These are phyloP conservation scores for Arthrocladium fulminans DNA, from an alignment of 2,329 filamentous ascomycete genomes.

Conservation along the genomic window DNA sequence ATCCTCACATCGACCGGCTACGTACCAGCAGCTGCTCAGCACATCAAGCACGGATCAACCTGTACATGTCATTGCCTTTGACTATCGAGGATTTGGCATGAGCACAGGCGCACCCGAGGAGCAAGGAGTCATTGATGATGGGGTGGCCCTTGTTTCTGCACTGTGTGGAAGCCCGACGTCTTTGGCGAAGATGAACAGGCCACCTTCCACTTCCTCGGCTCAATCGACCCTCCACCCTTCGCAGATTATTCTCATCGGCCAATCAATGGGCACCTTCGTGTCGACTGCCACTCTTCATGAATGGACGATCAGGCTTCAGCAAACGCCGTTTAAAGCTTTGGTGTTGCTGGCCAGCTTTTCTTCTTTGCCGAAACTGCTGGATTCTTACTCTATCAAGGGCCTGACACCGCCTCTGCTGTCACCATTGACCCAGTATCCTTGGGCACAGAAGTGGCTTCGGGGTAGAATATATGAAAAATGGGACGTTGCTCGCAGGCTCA, in stretches of 20 bases:
- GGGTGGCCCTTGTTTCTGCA: constrained; percentile 62
- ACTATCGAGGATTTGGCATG: constrained; percentile 56
- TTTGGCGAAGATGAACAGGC: constrained; percentile 31
- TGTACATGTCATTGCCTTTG: constrained; percentile 74
- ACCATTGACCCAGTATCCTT: constrained; percentile 60
- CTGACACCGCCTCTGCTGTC: constrained; percentile 64
- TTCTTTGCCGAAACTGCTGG: constrained; percentile 61
- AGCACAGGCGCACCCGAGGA: constrained; percentile 71
- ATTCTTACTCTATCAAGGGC: constrained; percentile 71
- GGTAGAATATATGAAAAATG: constrained; percentile 68
- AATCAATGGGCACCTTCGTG: constrained; percentile 82
- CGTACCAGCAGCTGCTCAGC: constrained; percentile 67
- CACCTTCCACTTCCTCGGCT: constrained; percentile 12
- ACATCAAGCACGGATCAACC: constrained; percentile 53
- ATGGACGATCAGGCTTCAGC: constrained; percentile 43
- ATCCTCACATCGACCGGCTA: constrained; percentile 64
- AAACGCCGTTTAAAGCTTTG: constrained; percentile 65
- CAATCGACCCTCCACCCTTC: constrained; percentile 42
- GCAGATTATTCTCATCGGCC: constrained; percentile 72
- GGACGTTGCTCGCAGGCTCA: constrained; percentile 61
- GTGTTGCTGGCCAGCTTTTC: constrained; percentile 74
- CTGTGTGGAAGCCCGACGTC: constrained; percentile 30
- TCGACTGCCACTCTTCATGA: constrained; percentile 53
- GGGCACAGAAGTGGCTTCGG: constrained; percentile 53
- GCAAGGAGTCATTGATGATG: constrained; percentile 70